A percentile compares a stretch with the other conserved stretches of the same genome.
Evolutionary conservation across 169 alveolate species (phyloP).

Genomic region (Eimeria tenella): DNA sequence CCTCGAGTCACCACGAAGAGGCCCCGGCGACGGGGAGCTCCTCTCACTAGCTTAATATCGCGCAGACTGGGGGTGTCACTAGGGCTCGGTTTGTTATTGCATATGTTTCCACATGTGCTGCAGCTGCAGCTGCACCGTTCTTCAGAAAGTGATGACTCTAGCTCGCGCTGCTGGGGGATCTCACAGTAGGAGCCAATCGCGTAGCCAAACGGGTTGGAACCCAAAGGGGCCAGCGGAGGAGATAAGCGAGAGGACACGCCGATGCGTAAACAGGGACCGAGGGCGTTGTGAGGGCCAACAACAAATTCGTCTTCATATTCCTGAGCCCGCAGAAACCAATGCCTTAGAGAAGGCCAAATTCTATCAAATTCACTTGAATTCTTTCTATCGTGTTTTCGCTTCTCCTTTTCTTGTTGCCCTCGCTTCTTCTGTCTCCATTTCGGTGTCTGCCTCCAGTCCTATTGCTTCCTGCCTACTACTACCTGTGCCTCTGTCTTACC

Average conservation of each 20-base stretch:
- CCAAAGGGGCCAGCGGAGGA: constrained; percentile 82
- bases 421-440: no score
- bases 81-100: not conserved
- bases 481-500: not conserved
- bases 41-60: not conserved
- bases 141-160: not conserved
- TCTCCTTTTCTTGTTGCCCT: no score
- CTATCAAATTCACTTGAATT: no score
- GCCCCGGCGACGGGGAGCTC: constrained; percentile 27
- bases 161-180: not conserved
- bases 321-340: not conserved
- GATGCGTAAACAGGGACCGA: constrained; percentile 81
- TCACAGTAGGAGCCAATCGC: constrained; percentile 68
- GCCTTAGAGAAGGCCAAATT: no score
- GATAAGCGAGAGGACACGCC: constrained; percentile 85
- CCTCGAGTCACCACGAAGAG: constrained; percentile 24
- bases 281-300: not conserved
- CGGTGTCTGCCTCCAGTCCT: no score
- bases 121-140: not conserved
- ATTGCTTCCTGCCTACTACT: no score
- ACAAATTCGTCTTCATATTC: not conserved
- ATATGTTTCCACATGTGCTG: not conserved
- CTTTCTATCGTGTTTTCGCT: no score
- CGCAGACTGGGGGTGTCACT: not conserved
- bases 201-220: constrained; percentile 84